phyloP scores from a whole-genome alignment of 1,284 basidiomycete genomes.

The Cryptococcus sp. region DNA sequence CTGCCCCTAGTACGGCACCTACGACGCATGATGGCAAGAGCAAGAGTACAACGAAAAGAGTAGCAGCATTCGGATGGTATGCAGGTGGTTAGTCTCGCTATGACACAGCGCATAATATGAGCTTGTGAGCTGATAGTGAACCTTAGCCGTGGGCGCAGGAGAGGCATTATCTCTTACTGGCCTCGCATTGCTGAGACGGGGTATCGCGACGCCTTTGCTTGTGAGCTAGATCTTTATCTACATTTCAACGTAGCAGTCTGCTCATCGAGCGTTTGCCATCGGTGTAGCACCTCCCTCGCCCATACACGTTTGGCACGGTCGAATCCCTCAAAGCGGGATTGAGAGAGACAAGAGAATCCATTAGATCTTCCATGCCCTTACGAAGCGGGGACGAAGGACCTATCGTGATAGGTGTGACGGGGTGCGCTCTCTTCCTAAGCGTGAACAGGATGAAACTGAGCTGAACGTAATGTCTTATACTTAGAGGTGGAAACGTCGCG shows the following conservation, averaged over 20 bases:
- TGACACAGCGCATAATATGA: not conserved
- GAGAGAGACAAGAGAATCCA: constrained; percentile 62
- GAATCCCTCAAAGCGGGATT: constrained; percentile 63
- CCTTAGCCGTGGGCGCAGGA: constrained; percentile 73
- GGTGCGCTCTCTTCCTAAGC: constrained; percentile 56
- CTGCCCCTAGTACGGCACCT: constrained; percentile 50
- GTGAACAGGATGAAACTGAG: not conserved
- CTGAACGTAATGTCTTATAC: not conserved
- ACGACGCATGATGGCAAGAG: constrained; percentile 24
- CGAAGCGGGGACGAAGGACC: constrained; percentile 61
- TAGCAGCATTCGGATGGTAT: constrained; percentile 85
- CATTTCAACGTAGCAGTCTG: not conserved
- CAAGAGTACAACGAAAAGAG: constrained; percentile 69
- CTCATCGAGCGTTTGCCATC: too few relatives aligned
- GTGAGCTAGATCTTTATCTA: constrained; percentile 55
- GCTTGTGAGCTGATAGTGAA: not conserved
- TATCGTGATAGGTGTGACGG: constrained; percentile 77
- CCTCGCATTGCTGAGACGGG: constrained; percentile 71
- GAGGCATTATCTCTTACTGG: constrained; percentile 78
- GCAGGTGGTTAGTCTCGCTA: constrained; percentile 66
- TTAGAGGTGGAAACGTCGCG: constrained; percentile 74
- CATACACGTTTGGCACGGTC: constrained; percentile 69
- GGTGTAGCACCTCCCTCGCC: constrained; percentile 70
- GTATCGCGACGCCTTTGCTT: constrained; percentile 77
- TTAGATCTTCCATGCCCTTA: constrained; percentile 55